Conservation (phyloP, 192 early-diverging fungal genomes). For the Coemansia asiatica region DNA sequence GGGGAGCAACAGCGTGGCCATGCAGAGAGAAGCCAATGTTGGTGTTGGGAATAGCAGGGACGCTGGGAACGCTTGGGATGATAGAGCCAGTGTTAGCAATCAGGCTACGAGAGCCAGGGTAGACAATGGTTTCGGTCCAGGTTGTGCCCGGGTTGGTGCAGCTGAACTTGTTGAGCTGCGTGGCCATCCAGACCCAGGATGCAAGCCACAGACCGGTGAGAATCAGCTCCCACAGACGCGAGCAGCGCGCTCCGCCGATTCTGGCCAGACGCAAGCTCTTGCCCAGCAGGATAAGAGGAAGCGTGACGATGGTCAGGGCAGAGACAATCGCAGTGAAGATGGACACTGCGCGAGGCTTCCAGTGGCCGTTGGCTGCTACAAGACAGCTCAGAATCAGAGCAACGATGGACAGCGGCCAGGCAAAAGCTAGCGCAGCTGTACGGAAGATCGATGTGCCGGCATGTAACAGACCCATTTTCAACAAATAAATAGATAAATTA, state of each 20-base stretch:
- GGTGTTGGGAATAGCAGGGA: constrained; percentile 1
- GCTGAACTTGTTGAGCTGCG: constrained; percentile 53
- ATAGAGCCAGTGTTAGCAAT: background rate
- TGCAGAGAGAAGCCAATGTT: constrained; percentile 45
- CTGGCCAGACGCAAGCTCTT: constrained; percentile 34
- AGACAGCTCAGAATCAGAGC: constrained; percentile 42
- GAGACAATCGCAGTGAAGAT: constrained; percentile 51
- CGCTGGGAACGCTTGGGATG: background rate
- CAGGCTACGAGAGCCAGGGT: background rate
- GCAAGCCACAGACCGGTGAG: constrained; percentile 50
- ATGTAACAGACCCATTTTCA: constrained; percentile 36
- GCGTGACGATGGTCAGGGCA: constrained; percentile 39
- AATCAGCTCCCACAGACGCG: constrained; percentile 47
- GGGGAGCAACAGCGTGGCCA: constrained; percentile 43
- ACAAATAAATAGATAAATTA: constrained; percentile 3
- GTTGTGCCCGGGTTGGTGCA: constrained; percentile 22
- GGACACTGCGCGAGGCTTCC: constrained; percentile 53
- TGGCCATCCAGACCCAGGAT: constrained; percentile 54
- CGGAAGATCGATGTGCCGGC: constrained; percentile 45
- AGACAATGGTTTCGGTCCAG: background rate
- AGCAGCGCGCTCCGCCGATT: constrained; percentile 39
- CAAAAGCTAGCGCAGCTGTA: constrained; percentile 29
- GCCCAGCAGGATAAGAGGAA: constrained; percentile 41
- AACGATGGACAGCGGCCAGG: constrained; percentile 45
- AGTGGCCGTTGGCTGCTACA: constrained; percentile 51